These are phyloP conservation scores for Flaveria trinervia DNA, from an alignment of 129 eudicot species.

Conservation along the genomic window DNA sequence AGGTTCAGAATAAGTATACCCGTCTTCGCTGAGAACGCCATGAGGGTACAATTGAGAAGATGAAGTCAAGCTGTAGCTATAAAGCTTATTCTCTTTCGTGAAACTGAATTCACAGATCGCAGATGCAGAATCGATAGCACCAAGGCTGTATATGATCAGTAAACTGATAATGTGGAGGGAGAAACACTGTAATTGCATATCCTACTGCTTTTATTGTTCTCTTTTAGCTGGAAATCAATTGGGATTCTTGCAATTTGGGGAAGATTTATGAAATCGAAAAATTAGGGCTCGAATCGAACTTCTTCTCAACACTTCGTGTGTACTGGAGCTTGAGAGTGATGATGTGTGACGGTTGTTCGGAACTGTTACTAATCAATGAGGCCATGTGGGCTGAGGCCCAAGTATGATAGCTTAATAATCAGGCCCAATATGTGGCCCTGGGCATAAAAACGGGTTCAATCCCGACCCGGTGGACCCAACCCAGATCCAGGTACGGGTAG, in stretches of 20 bases:
- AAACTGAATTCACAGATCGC: conserved; percentile 62
- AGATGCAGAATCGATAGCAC: conserved; percentile 28
- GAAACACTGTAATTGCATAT: conserved; percentile 35
- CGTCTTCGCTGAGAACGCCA: conserved; percentile 90
- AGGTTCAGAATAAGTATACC: conserved; percentile 45
- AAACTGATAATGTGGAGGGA: conserved; percentile 30
- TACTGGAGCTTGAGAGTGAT: not conserved
- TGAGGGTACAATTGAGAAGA: conserved; percentile 59
- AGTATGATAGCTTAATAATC: not conserved
- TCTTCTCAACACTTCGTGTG: not conserved
- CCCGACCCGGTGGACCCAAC: no score
- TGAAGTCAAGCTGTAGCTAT: conserved; percentile 64
- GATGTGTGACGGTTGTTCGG: conserved; percentile 17
- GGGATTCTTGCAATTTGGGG: conserved; percentile 27
- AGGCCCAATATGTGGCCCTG: not conserved
- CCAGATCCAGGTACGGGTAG: no score
- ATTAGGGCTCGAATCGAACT: conserved; percentile 19
- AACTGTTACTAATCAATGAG: not conserved
- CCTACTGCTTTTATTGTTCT: not conserved
- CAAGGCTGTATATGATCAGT: conserved; percentile 21
- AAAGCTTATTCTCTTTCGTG: conserved; percentile 53
- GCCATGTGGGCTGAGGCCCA: not conserved
- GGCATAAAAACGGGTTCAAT: no score
- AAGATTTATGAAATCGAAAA: conserved; percentile 13
- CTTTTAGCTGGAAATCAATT: not conserved